Percentiles rank a stretch among this genome's conserved stretches.
Evolutionary conservation across 1,139 yeast genomes (phyloP).

Genomic region (Pichia cactophila): DNA sequence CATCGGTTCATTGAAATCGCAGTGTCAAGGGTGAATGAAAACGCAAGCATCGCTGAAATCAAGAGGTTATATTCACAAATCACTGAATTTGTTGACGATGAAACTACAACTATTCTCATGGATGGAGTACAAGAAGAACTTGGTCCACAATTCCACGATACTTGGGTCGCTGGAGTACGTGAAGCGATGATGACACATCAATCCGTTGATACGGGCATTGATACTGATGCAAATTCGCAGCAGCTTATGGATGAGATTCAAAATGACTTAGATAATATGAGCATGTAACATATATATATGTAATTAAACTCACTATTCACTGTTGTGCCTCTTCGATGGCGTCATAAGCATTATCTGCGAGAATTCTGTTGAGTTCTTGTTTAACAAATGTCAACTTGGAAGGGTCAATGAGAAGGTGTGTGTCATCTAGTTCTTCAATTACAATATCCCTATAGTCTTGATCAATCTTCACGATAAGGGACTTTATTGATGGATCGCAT

Average conservation of each 20-base stretch:
- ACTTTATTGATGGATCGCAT: slow-evolving; percentile 82
- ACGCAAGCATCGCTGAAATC: neutral
- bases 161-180: slow-evolving; percentile 39
- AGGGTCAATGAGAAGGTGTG: slow-evolving; percentile 75
- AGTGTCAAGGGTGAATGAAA: slow-evolving; percentile 37
- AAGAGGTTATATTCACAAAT: slow-evolving; percentile 32
- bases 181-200: slow-evolving; percentile 23
- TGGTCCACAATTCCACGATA: slow-evolving; percentile 39
- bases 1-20: slow-evolving; percentile 48
- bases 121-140: slow-evolving; percentile 57
- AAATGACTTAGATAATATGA: slow-evolving; percentile 3
- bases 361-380: slow-evolving; percentile 60
- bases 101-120: slow-evolving; percentile 41
- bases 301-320: neutral
- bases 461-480: slow-evolving; percentile 77
- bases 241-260: slow-evolving; percentile 3
- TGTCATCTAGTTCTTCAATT: slow-evolving; percentile 75
- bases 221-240: slow-evolving; percentile 7
- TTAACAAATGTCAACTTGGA: slow-evolving; percentile 70
- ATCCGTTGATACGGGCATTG: slow-evolving; percentile 3
- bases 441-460: slow-evolving; percentile 66
- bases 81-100: slow-evolving; percentile 33
- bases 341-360: slow-evolving; percentile 78
- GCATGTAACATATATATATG: neutral
- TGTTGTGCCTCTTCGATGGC: slow-evolving; percentile 62